Conservation (phyloP, 1,284 basidiomycete genomes). For the Leucoagaricus sp. region DNA sequence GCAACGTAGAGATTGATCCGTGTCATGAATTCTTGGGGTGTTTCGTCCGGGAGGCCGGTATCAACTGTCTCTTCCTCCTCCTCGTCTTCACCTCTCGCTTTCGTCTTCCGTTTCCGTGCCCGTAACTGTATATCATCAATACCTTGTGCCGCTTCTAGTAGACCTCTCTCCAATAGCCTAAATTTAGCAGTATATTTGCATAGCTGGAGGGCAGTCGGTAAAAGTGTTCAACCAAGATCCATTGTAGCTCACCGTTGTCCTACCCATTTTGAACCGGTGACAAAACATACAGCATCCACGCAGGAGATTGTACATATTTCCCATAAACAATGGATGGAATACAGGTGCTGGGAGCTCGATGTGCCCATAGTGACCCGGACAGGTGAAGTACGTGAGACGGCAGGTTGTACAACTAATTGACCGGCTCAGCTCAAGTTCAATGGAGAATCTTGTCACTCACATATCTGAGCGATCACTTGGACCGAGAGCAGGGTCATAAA, state of each 20-base stretch:
- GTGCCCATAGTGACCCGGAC: conserved; percentile 99
- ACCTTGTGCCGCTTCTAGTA: conserved; percentile 80
- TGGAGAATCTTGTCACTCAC: conserved; percentile 49
- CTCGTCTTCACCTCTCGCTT: conserved; percentile 38
- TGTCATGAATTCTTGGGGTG: conserved; percentile 64
- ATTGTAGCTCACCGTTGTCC: conserved; percentile 62
- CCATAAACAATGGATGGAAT: conserved; percentile 97
- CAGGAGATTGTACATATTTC: conserved; percentile 87
- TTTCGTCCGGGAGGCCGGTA: conserved; percentile 46
- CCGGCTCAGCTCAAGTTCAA: not conserved
- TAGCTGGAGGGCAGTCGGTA: conserved; percentile 48
- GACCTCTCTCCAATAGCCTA: conserved; percentile 87
- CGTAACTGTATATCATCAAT: conserved; percentile 65
- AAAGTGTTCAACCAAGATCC: not conserved
- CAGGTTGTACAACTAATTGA: conserved; percentile 89
- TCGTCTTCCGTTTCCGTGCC: conserved; percentile 27
- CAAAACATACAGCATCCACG: conserved; percentile 95
- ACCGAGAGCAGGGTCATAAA: conserved; percentile 96
- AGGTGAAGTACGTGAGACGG: conserved; percentile 87
- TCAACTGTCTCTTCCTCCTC: conserved; percentile 37
- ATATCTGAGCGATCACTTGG: conserved; percentile 88
- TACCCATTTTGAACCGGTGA: conserved; percentile 87
- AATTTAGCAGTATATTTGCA: conserved; percentile 87
- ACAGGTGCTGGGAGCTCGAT: conserved; percentile 96
- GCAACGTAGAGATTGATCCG: conserved; percentile 78